Conservation (phyloP, 2,329 filamentous ascomycete species). For the Metarhizium rileyi region DNA sequence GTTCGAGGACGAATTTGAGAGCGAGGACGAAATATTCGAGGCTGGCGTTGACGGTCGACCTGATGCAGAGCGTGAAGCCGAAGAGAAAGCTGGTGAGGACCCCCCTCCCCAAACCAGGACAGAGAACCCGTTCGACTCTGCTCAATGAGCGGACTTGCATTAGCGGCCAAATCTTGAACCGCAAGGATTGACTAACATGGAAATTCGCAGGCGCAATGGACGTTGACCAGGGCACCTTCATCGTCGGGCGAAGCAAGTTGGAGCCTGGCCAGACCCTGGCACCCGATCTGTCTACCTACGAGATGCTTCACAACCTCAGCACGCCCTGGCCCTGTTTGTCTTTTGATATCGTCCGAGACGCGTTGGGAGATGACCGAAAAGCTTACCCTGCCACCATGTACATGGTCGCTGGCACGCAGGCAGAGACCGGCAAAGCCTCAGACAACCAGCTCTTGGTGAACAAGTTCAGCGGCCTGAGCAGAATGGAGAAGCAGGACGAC, state of each 20-base stretch:
- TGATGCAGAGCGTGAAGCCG: conserved; percentile 84
- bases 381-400: conserved; percentile 95
- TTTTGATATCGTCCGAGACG: conserved; percentile 83
- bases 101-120: not conserved
- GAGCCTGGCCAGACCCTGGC: conserved; percentile 84
- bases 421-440: conserved; percentile 60
- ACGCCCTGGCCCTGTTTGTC: conserved; percentile 96
- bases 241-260: conserved; percentile 86
- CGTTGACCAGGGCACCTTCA: conserved; percentile 88
- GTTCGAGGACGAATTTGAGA: conserved; percentile 87
- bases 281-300: conserved; percentile 88
- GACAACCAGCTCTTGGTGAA: conserved; percentile 95
- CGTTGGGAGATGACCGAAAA: conserved; percentile 78
- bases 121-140: not conserved
- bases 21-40: conserved; percentile 80
- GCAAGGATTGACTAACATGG: not conserved
- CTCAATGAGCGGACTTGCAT: not conserved
- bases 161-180: not conserved
- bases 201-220: conserved; percentile 57
- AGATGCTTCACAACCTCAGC: conserved; percentile 92
- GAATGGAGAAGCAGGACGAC: conserved; percentile 63
- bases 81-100: conserved; percentile 58
- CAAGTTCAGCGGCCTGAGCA: conserved; percentile 86
- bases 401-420: conserved; percentile 89
- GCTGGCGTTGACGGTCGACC: conserved; percentile 88